phyloP scores from a whole-genome alignment of 192 early-diverging fungal species.

The Dispira simplex region DNA sequence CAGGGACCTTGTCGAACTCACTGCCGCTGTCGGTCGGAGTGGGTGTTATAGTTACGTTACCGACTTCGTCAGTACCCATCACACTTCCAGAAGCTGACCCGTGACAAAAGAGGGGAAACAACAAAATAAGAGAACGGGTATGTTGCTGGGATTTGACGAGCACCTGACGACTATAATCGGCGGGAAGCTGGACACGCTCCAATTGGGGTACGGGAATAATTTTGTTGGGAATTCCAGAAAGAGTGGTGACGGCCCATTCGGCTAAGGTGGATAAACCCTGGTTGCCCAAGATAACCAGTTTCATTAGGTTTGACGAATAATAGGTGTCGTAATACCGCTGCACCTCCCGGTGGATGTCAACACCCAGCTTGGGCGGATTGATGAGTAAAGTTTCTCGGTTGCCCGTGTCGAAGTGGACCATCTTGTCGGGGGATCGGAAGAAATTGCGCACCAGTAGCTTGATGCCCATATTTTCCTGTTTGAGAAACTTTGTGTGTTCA shows the following conservation, averaged over 20 bases:
- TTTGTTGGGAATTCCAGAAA: constrained; percentile 53
- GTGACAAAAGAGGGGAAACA: constrained; percentile 4
- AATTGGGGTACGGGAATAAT: constrained; percentile 39
- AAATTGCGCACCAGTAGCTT: constrained; percentile 8
- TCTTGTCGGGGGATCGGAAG: constrained; percentile 2
- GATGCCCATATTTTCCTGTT: constrained; percentile 7
- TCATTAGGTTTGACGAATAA: constrained; percentile 83
- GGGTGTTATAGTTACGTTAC: too few species aligned
- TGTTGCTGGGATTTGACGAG: constrained; percentile 9
- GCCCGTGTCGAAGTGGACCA: constrained; percentile 63
- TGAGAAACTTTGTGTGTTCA: constrained; percentile 1
- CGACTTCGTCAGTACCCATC: too few species aligned
- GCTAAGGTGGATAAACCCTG: constrained; percentile 22
- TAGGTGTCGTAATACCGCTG: constrained; percentile 63
- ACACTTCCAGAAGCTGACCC: too few species aligned
- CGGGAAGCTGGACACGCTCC: constrained; percentile 26
- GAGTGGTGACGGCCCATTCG: constrained; percentile 51
- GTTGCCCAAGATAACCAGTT: constrained; percentile 54
- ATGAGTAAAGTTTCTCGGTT: constrained; percentile 59
- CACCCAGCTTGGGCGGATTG: constrained; percentile 36
- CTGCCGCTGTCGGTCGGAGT: too few species aligned
- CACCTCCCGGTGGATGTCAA: constrained; percentile 57
- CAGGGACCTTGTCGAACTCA: too few species aligned
- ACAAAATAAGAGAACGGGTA: not conserved
- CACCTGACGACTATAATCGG: constrained; percentile 2